These are phyloP conservation scores for Aspergillus brasiliensis DNA, from an alignment of 2,329 filamentous ascomycete genomes.

Conservation along the genomic window DNA sequence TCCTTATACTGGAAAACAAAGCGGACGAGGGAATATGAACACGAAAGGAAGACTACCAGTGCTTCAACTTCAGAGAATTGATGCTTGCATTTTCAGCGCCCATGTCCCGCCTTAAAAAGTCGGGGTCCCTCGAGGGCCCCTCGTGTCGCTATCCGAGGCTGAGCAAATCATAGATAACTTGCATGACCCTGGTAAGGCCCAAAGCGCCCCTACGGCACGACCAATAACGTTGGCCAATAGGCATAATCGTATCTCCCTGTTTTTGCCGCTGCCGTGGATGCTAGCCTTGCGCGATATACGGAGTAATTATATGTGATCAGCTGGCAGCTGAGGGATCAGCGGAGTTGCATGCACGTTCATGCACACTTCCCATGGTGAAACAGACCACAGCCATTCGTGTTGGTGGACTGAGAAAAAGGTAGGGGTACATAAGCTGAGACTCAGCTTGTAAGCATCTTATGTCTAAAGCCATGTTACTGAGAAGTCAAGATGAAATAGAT, in stretches of 20 bases:
- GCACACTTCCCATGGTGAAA: not conserved
- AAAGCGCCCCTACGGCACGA: not conserved
- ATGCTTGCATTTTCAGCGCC: not conserved
- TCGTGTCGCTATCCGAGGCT: slow-evolving; percentile 8
- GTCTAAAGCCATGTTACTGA: not conserved
- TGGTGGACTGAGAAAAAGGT: not conserved
- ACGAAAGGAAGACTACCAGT: not conserved
- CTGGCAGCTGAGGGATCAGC: not conserved
- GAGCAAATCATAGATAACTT: slow-evolving; percentile 3
- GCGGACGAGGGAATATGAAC: not conserved
- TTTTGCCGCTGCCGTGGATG: not conserved
- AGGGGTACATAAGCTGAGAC: not conserved
- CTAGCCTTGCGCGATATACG: not conserved
- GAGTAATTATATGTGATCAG: not conserved
- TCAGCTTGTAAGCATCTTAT: not conserved
- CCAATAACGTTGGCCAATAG: not conserved
- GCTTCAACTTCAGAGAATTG: not conserved
- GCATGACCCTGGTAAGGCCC: not conserved
- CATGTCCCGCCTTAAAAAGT: not conserved
- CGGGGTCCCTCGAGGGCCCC: not conserved
- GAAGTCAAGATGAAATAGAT: not conserved
- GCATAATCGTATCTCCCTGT: not conserved
- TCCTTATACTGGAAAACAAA: too few species aligned
- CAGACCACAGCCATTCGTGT: not conserved
- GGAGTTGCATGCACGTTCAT: not conserved